Conservation (phyloP, 257 asterid genomes). For the Marsdenia floribunda region DNA sequence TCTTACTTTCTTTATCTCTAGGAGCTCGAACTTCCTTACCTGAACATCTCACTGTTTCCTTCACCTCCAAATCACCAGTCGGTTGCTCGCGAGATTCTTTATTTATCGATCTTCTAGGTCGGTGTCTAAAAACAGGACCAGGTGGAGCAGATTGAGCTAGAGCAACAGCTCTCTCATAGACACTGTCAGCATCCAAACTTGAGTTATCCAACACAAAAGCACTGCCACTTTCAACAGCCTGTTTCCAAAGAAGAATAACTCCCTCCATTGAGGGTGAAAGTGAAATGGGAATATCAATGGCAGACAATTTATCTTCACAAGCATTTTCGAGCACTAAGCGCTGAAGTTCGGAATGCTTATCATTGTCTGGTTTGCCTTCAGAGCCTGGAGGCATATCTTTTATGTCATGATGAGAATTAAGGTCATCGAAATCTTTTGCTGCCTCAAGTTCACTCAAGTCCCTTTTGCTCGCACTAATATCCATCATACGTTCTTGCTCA, state of each 20-base stretch:
- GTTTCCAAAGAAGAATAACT: conserved; percentile 43
- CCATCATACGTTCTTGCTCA: conserved; percentile 19
- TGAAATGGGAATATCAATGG: conserved; percentile 19
- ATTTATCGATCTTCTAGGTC: conserved; percentile 28
- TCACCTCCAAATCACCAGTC: conserved; percentile 24
- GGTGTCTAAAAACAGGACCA: conserved; percentile 51
- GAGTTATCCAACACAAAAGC: conserved; percentile 54
- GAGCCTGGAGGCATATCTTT: conserved; percentile 12
- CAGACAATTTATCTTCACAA: conserved; percentile 15
- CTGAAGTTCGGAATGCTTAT: conserved; percentile 12
- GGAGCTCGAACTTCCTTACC: conserved; percentile 24
- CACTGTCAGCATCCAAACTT: conserved; percentile 58
- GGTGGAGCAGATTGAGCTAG: conserved; percentile 64
- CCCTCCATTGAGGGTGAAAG: conserved; percentile 28
- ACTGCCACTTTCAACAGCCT: conserved; percentile 71
- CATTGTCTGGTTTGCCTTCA: conserved; percentile 11
- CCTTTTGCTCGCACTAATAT: conserved; percentile 11
- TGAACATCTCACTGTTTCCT: conserved; percentile 26
- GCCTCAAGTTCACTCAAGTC: not conserved
- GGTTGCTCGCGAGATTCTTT: conserved; percentile 33
- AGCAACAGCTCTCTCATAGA: conserved; percentile 47
- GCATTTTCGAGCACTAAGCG: conserved; percentile 17
- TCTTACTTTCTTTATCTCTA: conserved; percentile 29
- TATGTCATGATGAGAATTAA: not conserved
- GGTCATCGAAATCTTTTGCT: conserved; percentile 20